Evolutionary conservation across 192 early-diverging fungal species (phyloP).

Genomic region (Backusella circina): DNA sequence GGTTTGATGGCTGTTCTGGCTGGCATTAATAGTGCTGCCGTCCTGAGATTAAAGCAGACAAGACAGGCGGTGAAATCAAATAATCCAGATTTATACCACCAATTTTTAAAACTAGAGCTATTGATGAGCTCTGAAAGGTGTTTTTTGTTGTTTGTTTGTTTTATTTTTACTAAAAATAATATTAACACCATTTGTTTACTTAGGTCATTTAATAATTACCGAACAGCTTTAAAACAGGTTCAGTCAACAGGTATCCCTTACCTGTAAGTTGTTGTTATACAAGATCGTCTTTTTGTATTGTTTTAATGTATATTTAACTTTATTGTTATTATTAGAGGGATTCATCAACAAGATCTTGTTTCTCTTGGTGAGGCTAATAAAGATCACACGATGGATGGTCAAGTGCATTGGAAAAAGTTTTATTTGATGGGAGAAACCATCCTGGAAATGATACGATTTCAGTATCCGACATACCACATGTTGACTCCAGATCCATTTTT

Average conservation of each 20-base stretch:
- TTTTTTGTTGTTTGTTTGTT: background rate
- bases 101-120: slow-evolving; percentile 56
- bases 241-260: slow-evolving; percentile 71
- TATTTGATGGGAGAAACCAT: slow-evolving; percentile 47
- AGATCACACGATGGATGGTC: slow-evolving; percentile 57
- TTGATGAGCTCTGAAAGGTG: slow-evolving; percentile 64
- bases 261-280: slow-evolving; percentile 47
- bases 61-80: slow-evolving; percentile 44
- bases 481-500: slow-evolving; percentile 16
- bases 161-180: background rate
- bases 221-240: slow-evolving; percentile 52
- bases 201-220: slow-evolving; percentile 61
- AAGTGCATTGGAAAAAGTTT: slow-evolving; percentile 73
- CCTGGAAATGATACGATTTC: slow-evolving; percentile 21
- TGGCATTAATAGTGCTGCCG: slow-evolving; percentile 61
- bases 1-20: slow-evolving; percentile 73
- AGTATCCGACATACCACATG: slow-evolving; percentile 14
- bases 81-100: slow-evolving; percentile 36
- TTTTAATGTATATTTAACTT: background rate
- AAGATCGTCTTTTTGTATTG: background rate
- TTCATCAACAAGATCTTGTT: slow-evolving; percentile 67
- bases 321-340: slow-evolving; percentile 19
- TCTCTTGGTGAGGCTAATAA: slow-evolving; percentile 72
- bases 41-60: slow-evolving; percentile 63
- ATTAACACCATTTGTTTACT: slow-evolving; percentile 6